Conservation (phyloP, 805 yeast species). For the Saccharomyces jurei region DNA sequence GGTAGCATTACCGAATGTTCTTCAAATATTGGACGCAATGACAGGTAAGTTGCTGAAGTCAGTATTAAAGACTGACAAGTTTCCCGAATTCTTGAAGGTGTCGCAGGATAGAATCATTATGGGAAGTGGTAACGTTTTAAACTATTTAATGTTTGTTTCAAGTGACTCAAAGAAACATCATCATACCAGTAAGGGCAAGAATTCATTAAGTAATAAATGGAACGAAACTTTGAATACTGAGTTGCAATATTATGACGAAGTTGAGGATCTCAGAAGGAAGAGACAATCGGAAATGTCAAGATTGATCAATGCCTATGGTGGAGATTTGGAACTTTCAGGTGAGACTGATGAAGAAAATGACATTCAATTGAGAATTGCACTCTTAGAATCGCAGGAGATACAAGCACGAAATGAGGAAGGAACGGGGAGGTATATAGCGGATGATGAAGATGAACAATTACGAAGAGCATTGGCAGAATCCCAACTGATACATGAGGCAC, state of each 20-base stretch:
- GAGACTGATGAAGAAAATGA: slow-evolving; percentile 23
- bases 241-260: slow-evolving; percentile 24
- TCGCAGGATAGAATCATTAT: slow-evolving; percentile 28
- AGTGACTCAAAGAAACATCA: slow-evolving; percentile 4
- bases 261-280: slow-evolving; percentile 12
- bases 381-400: slow-evolving; percentile 25
- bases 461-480: slow-evolving; percentile 11
- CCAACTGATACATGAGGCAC: slow-evolving; percentile 1
- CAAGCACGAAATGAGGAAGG: slow-evolving; percentile 1
- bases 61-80: slow-evolving; percentile 26
- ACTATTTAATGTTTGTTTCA: slow-evolving; percentile 23
- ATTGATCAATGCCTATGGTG: slow-evolving; percentile 22
- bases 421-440: not conserved
- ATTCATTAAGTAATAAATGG: slow-evolving; percentile 24
- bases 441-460: slow-evolving; percentile 8
- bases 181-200: slow-evolving; percentile 4
- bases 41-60: slow-evolving; percentile 26
- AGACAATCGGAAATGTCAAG: slow-evolving; percentile 13
- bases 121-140: slow-evolving; percentile 25
- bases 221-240: slow-evolving; percentile 22
- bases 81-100: slow-evolving; percentile 24
- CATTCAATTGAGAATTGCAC: slow-evolving; percentile 26
- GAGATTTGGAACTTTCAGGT: slow-evolving; percentile 11
- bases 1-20: slow-evolving; percentile 22
- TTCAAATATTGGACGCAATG: slow-evolving; percentile 25